Conservation (phyloP, 2,329 filamentous ascomycete species). For the Hypoxylon sp. region DNA sequence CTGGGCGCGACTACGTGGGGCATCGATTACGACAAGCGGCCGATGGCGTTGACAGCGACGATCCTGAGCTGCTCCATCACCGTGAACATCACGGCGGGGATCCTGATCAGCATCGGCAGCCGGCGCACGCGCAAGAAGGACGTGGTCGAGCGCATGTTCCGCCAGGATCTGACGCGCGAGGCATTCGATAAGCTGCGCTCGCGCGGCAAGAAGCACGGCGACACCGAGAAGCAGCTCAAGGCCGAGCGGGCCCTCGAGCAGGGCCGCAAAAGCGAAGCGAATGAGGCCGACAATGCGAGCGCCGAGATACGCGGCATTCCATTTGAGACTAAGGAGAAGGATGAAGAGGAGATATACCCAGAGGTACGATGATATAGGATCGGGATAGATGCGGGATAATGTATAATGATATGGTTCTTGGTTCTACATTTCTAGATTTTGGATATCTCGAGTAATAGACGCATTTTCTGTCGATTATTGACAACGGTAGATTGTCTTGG, state of each 20-base stretch:
- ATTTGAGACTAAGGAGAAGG: constrained; percentile 14
- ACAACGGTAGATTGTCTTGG: not conserved
- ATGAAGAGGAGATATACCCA: constrained; percentile 23
- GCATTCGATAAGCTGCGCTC: constrained; percentile 64
- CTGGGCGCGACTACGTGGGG: constrained; percentile 85
- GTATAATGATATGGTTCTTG: constrained; percentile 25
- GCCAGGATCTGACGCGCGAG: constrained; percentile 79
- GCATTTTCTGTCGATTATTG: not conserved
- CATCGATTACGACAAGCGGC: constrained; percentile 78
- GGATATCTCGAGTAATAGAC: constrained; percentile 10
- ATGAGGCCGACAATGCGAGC: constrained; percentile 38
- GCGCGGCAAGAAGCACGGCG: constrained; percentile 61
- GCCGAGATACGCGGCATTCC: constrained; percentile 38
- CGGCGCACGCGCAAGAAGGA: constrained; percentile 87
- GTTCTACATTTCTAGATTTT: not conserved
- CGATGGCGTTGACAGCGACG: constrained; percentile 81
- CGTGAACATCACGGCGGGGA: constrained; percentile 81
- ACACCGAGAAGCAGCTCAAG: constrained; percentile 48
- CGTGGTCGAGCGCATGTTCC: constrained; percentile 80
- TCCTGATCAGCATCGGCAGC: constrained; percentile 84
- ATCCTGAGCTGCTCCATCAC: constrained; percentile 85
- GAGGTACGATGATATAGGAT: constrained; percentile 14
- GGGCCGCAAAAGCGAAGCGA: constrained; percentile 49
- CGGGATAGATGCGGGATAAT: constrained; percentile 20
- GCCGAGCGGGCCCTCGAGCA: constrained; percentile 50